These are phyloP conservation scores for Fusarium tuaranense DNA, from an alignment of 2,329 filamentous ascomycete species.

Conservation along the genomic window DNA sequence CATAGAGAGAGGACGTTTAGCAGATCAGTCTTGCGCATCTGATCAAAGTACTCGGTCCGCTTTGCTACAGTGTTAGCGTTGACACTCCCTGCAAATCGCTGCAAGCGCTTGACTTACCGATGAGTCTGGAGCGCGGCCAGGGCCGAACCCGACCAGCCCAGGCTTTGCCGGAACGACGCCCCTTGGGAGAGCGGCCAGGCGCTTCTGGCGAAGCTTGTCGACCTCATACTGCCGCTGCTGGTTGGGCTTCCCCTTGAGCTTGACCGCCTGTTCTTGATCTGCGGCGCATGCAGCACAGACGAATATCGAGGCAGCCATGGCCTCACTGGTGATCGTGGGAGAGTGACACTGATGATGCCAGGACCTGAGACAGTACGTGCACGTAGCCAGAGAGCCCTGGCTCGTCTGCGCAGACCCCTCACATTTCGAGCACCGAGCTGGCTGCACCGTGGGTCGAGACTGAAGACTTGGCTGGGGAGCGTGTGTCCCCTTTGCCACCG, in stretches of 20 bases:
- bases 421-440: conserved; percentile 34
- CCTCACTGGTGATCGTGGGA: conserved; percentile 14
- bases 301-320: conserved; percentile 10
- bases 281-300: conserved; percentile 36
- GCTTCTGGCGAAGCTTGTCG: conserved; percentile 47
- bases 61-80: conserved; percentile 26
- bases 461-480: neutral
- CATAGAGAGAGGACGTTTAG: conserved; percentile 56
- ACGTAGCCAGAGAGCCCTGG: conserved; percentile 25
- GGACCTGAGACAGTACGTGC: conserved; percentile 33
- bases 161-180: conserved; percentile 50
- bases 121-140: conserved; percentile 49
- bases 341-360: conserved; percentile 44
- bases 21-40: conserved; percentile 52
- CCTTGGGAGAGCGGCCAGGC: conserved; percentile 48
- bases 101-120: conserved; percentile 46
- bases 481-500: conserved; percentile 21
- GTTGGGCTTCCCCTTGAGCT: conserved; percentile 25
- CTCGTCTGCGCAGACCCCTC: conserved; percentile 7
- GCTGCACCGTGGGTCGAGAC: neutral
- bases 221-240: conserved; percentile 43
- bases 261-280: conserved; percentile 15
- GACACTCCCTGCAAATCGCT: neutral
- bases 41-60: conserved; percentile 55
- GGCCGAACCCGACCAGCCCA: conserved; percentile 53